Percentiles rank a stretch among this genome's conserved stretches.
phyloP scores from a whole-genome alignment of 306 rosid species.

The Prunus davidiana region DNA sequence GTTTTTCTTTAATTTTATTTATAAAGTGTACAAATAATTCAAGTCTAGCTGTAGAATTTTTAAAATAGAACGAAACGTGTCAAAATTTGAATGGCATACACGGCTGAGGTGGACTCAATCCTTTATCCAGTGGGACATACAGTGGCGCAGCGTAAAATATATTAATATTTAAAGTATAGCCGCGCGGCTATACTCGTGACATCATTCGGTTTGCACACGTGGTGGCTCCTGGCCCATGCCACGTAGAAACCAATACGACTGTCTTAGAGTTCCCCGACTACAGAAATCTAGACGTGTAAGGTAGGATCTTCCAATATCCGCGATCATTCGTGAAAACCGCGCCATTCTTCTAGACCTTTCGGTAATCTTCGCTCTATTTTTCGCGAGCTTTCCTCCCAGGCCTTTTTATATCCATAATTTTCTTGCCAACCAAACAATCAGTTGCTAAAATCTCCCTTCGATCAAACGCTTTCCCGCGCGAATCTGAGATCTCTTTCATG shows the following conservation, averaged over 20 bases:
- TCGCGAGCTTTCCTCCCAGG: constrained; percentile 43
- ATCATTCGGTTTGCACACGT: background rate
- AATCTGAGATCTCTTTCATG: background rate
- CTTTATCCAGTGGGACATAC: too few relatives aligned
- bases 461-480: background rate
- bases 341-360: constrained; percentile 41
- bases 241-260: too few relatives aligned
- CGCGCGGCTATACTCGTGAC: too few relatives aligned
- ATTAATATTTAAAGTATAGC: too few relatives aligned
- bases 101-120: too few relatives aligned
- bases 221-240: background rate
- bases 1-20: too few relatives aligned
- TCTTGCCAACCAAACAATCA: background rate
- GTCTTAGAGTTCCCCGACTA: background rate
- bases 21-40: too few relatives aligned
- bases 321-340: background rate
- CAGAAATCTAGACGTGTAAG: background rate
- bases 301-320: background rate
- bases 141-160: too few relatives aligned
- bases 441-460: background rate
- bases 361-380: background rate
- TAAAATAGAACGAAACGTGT: too few relatives aligned
- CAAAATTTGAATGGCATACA: too few relatives aligned
- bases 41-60: too few relatives aligned
- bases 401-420: background rate